Conservation (phyloP, 148 eudicot genomes). For the Beta vulgaris region DNA sequence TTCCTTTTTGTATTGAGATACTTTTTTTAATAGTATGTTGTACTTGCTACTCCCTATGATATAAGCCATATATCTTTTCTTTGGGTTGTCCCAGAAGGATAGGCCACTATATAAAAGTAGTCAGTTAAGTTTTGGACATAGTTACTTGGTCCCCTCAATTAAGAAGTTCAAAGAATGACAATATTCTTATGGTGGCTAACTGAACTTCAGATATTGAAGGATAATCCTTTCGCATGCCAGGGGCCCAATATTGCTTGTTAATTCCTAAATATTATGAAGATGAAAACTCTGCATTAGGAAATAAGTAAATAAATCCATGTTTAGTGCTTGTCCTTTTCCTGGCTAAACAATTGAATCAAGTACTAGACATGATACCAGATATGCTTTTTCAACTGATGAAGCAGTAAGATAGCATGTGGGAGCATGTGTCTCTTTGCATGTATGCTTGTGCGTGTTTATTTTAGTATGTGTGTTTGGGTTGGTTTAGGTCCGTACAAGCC, state of each 20-base stretch:
- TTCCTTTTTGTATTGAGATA: constrained; percentile 1
- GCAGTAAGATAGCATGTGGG: background rate
- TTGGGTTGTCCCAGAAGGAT: background rate
- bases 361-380: background rate
- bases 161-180: background rate
- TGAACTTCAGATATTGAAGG: background rate
- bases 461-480: background rate
- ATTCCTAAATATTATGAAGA: background rate
- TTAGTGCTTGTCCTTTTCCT: background rate
- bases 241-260: background rate
- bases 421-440: background rate
- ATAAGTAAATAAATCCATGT: background rate
- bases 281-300: background rate
- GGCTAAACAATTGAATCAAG: background rate
- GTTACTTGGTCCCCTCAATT: background rate
- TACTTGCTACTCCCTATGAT: background rate
- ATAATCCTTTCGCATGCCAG: too few species aligned
- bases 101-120: background rate
- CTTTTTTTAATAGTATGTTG: background rate
- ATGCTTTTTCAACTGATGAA: constrained; percentile 1
- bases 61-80: background rate
- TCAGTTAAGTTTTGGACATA: background rate
- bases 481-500: background rate
- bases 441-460: background rate
- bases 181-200: background rate